phyloP scores from a whole-genome alignment of 495 filamentous ascomycete species.

The Penicillium canariense region DNA sequence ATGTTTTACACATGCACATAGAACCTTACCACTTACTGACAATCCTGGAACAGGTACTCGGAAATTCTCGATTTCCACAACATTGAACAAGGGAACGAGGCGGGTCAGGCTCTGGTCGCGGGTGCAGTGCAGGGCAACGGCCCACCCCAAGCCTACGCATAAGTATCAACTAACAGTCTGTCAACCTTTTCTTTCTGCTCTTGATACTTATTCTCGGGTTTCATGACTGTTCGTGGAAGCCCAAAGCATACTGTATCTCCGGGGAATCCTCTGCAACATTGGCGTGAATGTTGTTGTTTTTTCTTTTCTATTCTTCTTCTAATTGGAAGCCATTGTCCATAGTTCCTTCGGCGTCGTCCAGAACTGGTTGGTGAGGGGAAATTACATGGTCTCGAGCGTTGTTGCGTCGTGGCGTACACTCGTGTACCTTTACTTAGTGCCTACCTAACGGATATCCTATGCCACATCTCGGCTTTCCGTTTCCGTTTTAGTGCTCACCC shows the following conservation, averaged over 20 bases:
- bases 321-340: constrained; percentile 28
- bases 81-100: constrained; percentile 61
- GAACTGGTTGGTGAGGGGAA: constrained; percentile 28
- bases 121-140: constrained; percentile 31
- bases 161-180: constrained; percentile 7
- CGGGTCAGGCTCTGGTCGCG: constrained; percentile 35
- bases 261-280: constrained; percentile 17
- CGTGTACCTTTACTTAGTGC: too few relatives aligned
- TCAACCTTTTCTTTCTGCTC: neutral
- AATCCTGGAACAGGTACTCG: constrained; percentile 70
- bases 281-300: constrained; percentile 13
- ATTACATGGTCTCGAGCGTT: constrained; percentile 17
- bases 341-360: constrained; percentile 32
- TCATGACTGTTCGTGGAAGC: neutral
- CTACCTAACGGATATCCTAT: too few relatives aligned
- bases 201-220: constrained; percentile 10
- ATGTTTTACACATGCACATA: constrained; percentile 19
- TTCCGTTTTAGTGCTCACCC: constrained; percentile 36
- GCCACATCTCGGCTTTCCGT: too few relatives aligned
- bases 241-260: constrained; percentile 10
- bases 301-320: constrained; percentile 10
- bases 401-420: neutral
- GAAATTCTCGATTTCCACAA: constrained; percentile 99
- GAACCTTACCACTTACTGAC: constrained; percentile 13
- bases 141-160: constrained; percentile 32